Evolutionary conservation across 345 rosid species (phyloP).

Genomic region (Linum lewisii): DNA sequence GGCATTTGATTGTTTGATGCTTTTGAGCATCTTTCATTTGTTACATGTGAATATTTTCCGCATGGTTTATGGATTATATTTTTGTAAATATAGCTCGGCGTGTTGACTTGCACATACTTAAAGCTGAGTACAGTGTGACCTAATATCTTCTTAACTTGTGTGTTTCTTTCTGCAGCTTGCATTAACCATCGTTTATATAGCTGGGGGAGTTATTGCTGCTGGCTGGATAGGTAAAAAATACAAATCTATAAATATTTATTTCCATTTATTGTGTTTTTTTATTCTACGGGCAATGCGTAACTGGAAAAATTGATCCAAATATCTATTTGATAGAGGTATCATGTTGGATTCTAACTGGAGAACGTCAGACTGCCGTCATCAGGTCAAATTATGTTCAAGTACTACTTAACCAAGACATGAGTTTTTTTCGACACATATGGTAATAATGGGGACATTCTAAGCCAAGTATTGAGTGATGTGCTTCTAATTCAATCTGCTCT

Average conservation of each 20-base stretch:
- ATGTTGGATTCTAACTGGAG: slow-evolving; percentile 99
- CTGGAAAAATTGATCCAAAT: slow-evolving; percentile 21
- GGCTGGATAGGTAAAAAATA: slow-evolving; percentile 89
- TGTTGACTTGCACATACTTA: no score
- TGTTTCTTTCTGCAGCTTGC: slow-evolving; percentile 59
- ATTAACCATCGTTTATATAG: slow-evolving; percentile 64
- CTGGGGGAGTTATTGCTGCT: slow-evolving; percentile 77
- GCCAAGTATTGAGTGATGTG: slow-evolving; percentile 98
- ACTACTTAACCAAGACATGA: slow-evolving; percentile 94
- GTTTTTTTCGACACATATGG: slow-evolving; percentile 98
- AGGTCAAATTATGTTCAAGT: slow-evolving; percentile 93
- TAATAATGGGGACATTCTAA: slow-evolving; percentile 95
- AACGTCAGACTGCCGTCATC: slow-evolving; percentile 98
- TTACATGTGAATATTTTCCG: no score
- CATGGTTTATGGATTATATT: no score
- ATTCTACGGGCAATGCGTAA: slow-evolving; percentile 10
- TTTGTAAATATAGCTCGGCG: no score
- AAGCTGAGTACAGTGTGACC: no score
- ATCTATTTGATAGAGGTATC: slow-evolving; percentile 80
- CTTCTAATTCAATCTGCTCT: slow-evolving; percentile 98
- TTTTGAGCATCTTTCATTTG: background rate
- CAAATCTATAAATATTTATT: slow-evolving; percentile 4
- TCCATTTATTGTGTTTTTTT: slow-evolving; percentile 7
- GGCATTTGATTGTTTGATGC: background rate
- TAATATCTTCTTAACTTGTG: background rate